Conservation (phyloP, 208 protist species). For the Spongospora subterranea region DNA sequence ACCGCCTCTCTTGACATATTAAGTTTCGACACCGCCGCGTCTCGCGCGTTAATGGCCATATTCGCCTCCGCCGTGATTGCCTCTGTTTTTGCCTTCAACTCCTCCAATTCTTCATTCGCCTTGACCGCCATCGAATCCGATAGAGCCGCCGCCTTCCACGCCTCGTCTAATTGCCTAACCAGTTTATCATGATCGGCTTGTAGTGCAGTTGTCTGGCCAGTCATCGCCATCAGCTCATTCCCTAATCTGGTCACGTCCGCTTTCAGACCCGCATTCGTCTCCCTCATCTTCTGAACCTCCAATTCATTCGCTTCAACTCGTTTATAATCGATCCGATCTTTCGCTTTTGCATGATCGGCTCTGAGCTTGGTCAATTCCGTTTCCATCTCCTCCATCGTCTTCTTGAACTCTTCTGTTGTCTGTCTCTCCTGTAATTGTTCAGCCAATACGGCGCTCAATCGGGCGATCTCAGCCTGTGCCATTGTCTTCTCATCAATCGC, state of each 20-base stretch:
- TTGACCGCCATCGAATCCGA: background rate
- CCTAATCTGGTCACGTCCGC: background rate
- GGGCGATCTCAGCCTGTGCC: slow-evolving; percentile 1
- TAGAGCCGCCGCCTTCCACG: background rate
- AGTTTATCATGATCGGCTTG: background rate
- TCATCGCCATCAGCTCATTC: background rate
- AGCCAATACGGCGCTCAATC: background rate
- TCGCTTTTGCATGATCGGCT: background rate
- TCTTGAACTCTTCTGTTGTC: too few relatives aligned
- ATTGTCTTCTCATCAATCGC: slow-evolving; percentile 40
- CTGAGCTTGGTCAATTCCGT: background rate
- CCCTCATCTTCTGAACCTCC: background rate
- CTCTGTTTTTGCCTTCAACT: background rate
- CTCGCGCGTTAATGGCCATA: background rate
- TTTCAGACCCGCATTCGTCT: background rate
- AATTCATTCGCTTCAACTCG: slow-evolving; percentile 33
- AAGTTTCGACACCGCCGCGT: background rate
- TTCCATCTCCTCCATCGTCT: background rate
- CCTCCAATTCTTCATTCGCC: background rate
- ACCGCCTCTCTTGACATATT: slow-evolving; percentile 44
- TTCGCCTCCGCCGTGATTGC: background rate
- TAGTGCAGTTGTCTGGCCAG: background rate
- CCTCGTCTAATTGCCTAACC: background rate
- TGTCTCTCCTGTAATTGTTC: background rate
- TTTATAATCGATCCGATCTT: background rate